These are phyloP conservation scores for Trichophyton verrucosum DNA, from an alignment of 2,329 filamentous ascomycete genomes.

Conservation along the genomic window DNA sequence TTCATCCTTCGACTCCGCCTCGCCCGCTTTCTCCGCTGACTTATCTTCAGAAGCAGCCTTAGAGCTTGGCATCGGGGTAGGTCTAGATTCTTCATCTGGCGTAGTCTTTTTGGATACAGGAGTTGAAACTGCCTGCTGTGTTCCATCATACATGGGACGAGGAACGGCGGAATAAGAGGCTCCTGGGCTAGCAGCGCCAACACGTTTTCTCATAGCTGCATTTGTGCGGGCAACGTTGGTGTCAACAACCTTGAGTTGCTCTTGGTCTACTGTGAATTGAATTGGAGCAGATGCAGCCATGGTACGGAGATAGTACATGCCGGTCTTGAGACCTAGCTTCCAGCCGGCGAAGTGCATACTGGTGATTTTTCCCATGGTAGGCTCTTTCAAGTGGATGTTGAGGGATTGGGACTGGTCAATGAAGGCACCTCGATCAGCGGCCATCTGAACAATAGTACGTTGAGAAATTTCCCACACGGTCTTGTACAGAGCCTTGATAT, in stretches of 20 bases:
- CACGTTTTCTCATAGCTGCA: conserved; percentile 56
- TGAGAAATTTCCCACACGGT: conserved; percentile 99
- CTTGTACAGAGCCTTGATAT: conserved; percentile 97
- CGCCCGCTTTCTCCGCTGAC: conserved; percentile 18
- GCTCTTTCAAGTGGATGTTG: conserved; percentile 99
- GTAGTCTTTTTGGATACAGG: conserved; percentile 47
- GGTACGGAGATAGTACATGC: conserved; percentile 99
- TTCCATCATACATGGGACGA: conserved; percentile 47
- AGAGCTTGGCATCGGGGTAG: conserved; percentile 31
- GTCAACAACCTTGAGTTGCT: conserved; percentile 78
- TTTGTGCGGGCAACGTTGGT: conserved; percentile 56
- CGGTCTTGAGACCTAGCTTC: conserved; percentile 98
- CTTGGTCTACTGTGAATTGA: conserved; percentile 97
- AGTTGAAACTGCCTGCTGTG: conserved; percentile 44
- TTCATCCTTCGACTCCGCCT: conserved; percentile 5
- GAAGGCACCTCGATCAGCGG: conserved; percentile 92
- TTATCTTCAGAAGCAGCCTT: conserved; percentile 22
- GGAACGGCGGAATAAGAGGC: conserved; percentile 51
- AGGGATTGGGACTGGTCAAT: conserved; percentile 98
- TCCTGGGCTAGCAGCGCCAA: conserved; percentile 44
- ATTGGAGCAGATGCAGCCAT: conserved; percentile 95
- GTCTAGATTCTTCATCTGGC: conserved; percentile 52
- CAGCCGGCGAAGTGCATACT: conserved; percentile 99
- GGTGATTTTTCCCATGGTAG: conserved; percentile 99
- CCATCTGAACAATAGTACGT: conserved; percentile 91